Evolutionary conservation across 108 stramenopile species (phyloP).

Genomic region (Seminavis robusta): DNA sequence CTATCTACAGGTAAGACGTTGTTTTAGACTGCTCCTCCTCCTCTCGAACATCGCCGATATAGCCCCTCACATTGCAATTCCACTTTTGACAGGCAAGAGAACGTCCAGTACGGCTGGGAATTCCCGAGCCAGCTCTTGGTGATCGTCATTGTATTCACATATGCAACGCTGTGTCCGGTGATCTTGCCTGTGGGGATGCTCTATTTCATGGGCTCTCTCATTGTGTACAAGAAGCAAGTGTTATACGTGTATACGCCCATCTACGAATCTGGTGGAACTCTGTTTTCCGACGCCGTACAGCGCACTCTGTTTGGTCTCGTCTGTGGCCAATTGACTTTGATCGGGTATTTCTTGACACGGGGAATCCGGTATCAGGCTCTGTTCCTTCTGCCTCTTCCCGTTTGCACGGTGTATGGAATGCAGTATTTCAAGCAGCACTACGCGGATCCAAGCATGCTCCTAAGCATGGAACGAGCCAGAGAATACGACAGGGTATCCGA

Average conservation of each 20-base stretch:
- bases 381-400: conserved; percentile 65
- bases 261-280: conserved; percentile 56
- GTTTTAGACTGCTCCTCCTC: background rate
- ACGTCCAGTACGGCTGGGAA: conserved; percentile 77
- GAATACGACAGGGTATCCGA: conserved; percentile 58
- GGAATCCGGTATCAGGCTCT: conserved; percentile 43
- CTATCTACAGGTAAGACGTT: conserved; percentile 28
- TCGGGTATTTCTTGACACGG: conserved; percentile 74
- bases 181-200: conserved; percentile 75
- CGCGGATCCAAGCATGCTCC: conserved; percentile 59
- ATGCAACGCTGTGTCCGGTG: conserved; percentile 65
- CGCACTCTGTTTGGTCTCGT: conserved; percentile 74
- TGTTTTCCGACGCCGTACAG: conserved; percentile 73
- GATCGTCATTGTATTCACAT: conserved; percentile 78
- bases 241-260: conserved; percentile 65
- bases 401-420: conserved; percentile 64
- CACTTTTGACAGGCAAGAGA: conserved; percentile 14
- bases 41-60: background rate
- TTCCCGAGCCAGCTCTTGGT: conserved; percentile 83
- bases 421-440: conserved; percentile 54
- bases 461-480: conserved; percentile 82
- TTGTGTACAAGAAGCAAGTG: conserved; percentile 90
- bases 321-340: conserved; percentile 80
- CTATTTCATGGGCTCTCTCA: conserved; percentile 70
- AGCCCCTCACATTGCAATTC: background rate